These are phyloP conservation scores for Hibiscus syriacus DNA, from an alignment of 345 rosid genomes.

Conservation along the genomic window DNA sequence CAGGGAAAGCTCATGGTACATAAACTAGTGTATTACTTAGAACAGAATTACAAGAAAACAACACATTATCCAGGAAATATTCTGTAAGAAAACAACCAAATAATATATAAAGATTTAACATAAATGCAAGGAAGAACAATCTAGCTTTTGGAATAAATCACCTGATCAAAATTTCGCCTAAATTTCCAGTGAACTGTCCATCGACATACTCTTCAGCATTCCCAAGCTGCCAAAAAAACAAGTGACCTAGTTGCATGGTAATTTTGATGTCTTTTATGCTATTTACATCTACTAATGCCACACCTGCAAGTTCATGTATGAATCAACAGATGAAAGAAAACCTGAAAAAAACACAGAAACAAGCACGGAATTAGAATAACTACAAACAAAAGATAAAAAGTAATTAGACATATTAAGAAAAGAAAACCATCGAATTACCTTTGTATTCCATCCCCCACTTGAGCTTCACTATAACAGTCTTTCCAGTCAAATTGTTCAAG, in stretches of 20 bases:
- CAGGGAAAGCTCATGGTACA: background rate
- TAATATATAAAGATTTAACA: background rate
- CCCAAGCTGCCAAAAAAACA: slow-evolving; percentile 45
- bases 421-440: slow-evolving; percentile 24
- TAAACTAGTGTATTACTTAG: background rate
- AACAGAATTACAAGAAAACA: background rate
- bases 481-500: slow-evolving; percentile 86
- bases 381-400: no score
- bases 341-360: slow-evolving; percentile 29
- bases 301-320: slow-evolving; percentile 98
- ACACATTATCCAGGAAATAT: background rate
- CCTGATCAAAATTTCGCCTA: slow-evolving; percentile 94
- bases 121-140: background rate
- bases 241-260: background rate
- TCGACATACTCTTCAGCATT: slow-evolving; percentile 82
- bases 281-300: background rate
- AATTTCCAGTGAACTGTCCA: slow-evolving; percentile 80
- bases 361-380: background rate
- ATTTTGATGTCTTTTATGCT: background rate
- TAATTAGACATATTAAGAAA: background rate
- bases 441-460: slow-evolving; percentile 97
- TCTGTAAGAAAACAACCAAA: background rate
- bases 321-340: slow-evolving; percentile 87
- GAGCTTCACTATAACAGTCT: slow-evolving; percentile 76
- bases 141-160: slow-evolving; percentile 12